These are phyloP conservation scores for Solanum habrochaites DNA, from an alignment of 257 asterid species.

Conservation along the genomic window DNA sequence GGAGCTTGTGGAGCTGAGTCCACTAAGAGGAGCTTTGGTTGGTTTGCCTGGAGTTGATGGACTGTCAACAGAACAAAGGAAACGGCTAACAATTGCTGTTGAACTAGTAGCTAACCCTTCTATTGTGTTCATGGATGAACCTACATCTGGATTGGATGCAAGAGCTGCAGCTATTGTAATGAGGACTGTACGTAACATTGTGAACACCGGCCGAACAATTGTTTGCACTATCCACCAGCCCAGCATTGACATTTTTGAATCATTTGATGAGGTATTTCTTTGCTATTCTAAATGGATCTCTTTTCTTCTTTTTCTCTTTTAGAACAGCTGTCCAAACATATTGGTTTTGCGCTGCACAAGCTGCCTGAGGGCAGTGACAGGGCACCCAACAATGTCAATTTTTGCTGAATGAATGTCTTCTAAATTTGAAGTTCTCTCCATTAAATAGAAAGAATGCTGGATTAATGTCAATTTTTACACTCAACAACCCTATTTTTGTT, in stretches of 20 bases:
- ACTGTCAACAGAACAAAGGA: constrained; percentile 87
- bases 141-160: constrained; percentile 96
- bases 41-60: constrained; percentile 97
- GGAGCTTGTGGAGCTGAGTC: constrained; percentile 91
- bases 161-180: constrained; percentile 97
- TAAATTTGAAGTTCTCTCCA: not conserved
- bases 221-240: constrained; percentile 98
- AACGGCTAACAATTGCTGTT: constrained; percentile 89
- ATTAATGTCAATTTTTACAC: not conserved
- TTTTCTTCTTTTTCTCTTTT: not conserved
- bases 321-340: not conserved
- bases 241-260: constrained; percentile 93
- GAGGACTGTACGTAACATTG: constrained; percentile 95
- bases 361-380: not conserved
- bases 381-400: not conserved
- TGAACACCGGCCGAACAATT: constrained; percentile 89
- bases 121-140: constrained; percentile 91
- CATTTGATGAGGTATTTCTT: constrained; percentile 84
- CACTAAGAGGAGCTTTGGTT: constrained; percentile 74
- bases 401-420: not conserved
- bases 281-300: not conserved
- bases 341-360: not conserved
- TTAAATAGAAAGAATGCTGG: not conserved
- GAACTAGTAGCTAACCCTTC: constrained; percentile 96
- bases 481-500: not conserved